phyloP scores from a whole-genome alignment of 345 rosid genomes.

The Lepidium africanum region DNA sequence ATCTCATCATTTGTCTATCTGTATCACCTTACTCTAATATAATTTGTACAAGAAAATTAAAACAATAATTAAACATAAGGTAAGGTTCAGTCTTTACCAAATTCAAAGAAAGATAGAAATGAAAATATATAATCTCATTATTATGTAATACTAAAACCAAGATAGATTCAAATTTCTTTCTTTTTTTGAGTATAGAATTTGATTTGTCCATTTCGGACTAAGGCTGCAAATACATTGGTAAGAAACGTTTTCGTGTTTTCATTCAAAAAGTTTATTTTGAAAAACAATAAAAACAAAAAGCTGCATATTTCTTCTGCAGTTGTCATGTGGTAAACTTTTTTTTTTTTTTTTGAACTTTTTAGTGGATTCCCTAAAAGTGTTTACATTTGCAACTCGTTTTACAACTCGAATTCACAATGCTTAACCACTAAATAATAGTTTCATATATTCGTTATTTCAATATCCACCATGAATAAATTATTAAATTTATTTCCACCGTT shows the following conservation, averaged over 20 bases:
- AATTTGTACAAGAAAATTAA: too few species aligned
- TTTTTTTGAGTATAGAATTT: not conserved
- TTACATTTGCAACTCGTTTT: not conserved
- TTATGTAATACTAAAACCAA: not conserved
- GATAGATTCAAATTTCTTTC: not conserved
- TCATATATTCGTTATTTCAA: not conserved
- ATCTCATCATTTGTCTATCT: constrained; percentile 8
- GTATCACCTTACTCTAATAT: not conserved
- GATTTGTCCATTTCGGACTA: constrained; percentile 2
- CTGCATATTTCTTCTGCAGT: not conserved
- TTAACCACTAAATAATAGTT: not conserved
- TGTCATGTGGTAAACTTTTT: not conserved
- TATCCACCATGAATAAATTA: not conserved
- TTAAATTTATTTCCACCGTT: not conserved
- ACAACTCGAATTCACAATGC: not conserved
- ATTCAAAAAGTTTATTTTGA: constrained; percentile 3
- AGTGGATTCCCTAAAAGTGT: not conserved
- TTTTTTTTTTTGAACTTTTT: not conserved
- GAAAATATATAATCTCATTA: not conserved
- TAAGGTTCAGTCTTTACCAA: not conserved
- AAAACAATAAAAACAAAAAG: not conserved
- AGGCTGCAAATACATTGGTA: constrained; percentile 17
- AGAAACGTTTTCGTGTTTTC: not conserved
- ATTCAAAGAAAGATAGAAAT: not conserved
- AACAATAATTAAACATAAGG: not conserved